A percentile compares a stretch with the other conserved stretches of the same genome.
These are phyloP conservation scores for Dictyostelium brefeldianum DNA, from an alignment of 78 protist species.

Conservation along the genomic window DNA sequence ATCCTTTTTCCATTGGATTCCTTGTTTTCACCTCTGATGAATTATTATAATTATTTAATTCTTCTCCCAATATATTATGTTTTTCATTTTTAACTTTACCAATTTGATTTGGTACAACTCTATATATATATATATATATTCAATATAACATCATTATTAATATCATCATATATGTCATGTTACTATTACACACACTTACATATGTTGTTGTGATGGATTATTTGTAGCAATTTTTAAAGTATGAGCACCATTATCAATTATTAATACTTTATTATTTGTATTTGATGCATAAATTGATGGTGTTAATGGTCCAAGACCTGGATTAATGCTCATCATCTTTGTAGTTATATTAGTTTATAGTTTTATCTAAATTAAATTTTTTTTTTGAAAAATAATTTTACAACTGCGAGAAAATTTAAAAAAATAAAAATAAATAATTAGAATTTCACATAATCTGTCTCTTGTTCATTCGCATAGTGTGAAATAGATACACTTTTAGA, in stretches of 20 bases:
- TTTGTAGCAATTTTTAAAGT: conserved; percentile 22
- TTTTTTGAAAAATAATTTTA: too few species aligned
- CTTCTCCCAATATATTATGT: conserved; percentile 60
- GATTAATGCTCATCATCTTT: neutral
- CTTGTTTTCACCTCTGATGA: conserved; percentile 49
- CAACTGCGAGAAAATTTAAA: neutral
- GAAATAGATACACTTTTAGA: too few species aligned
- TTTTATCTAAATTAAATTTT: too few species aligned
- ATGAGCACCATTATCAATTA: conserved; percentile 25
- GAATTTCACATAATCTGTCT: too few species aligned
- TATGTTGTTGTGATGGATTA: conserved; percentile 1
- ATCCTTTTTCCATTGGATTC: conserved; percentile 84
- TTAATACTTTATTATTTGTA: conserved; percentile 30
- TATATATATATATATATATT: conserved; percentile 10
- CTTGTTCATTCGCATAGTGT: too few species aligned
- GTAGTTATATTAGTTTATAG: neutral
- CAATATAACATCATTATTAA: neutral
- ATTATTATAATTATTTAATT: conserved; percentile 12
- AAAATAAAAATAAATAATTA: neutral
- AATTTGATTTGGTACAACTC: conserved; percentile 67
- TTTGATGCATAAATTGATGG: conserved; percentile 16
- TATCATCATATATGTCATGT: neutral
- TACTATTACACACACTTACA: neutral
- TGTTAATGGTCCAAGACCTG: neutral
- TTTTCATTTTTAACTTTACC: conserved; percentile 64